Evolutionary conservation across 306 rosid genomes (phyloP).

Genomic region (Castanospermum australe): DNA sequence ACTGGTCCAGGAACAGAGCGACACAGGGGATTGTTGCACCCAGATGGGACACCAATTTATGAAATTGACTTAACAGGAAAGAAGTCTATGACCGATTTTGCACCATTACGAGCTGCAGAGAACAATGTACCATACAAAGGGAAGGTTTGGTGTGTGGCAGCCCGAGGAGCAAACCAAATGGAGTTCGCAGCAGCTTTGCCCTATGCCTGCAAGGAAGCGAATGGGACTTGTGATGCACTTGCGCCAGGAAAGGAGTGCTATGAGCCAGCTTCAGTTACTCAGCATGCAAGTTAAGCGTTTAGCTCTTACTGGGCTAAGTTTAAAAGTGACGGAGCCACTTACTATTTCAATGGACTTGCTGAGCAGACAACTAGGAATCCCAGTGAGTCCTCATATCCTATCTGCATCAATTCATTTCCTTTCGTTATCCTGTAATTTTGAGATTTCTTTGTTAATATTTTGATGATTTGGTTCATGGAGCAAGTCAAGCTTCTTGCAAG

Average conservation of each 20-base stretch:
- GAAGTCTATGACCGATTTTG: conserved; percentile 3
- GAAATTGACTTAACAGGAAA: conserved; percentile 62
- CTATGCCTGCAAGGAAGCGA: conserved; percentile 26
- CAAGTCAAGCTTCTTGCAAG: conserved; percentile 49
- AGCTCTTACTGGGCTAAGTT: conserved; percentile 54
- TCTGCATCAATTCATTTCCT: neutral
- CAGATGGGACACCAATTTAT: conserved; percentile 59
- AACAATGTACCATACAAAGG: conserved; percentile 46
- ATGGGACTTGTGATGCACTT: conserved; percentile 48
- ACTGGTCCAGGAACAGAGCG: conserved; percentile 63
- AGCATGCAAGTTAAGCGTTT: conserved; percentile 56
- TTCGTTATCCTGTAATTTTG: neutral
- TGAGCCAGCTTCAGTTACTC: conserved; percentile 30
- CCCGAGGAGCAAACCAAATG: conserved; percentile 22
- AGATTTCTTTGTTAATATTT: neutral
- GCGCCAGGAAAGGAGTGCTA: conserved; percentile 47
- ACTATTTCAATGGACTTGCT: conserved; percentile 56
- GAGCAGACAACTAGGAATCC: conserved; percentile 43
- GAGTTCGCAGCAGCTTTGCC: conserved; percentile 33
- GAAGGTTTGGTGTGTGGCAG: conserved; percentile 50
- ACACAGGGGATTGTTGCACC: conserved; percentile 71
- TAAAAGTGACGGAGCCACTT: conserved; percentile 43
- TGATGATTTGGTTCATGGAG: neutral
- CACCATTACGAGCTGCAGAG: conserved; percentile 17
- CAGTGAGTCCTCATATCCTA: conserved; percentile 30